Conservation (phyloP, 139 green algal species). For the Desmodesmus armatus region DNA sequence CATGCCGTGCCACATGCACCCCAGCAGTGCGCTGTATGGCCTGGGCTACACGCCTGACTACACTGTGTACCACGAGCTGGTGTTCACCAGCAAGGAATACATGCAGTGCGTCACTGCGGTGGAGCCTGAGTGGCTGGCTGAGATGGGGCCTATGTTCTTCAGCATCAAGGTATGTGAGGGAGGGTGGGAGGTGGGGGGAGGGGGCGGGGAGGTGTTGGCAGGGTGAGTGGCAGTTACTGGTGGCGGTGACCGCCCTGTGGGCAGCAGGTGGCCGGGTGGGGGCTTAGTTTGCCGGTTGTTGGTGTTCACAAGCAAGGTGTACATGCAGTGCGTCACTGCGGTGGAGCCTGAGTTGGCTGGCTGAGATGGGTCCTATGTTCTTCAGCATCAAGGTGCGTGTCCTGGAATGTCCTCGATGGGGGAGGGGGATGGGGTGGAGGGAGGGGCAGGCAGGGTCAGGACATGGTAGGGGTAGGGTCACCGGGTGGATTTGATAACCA, state of each 20-base stretch:
- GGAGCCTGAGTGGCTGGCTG: conserved; percentile 97
- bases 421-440: too few species aligned
- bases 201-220: neutral
- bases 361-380: conserved; percentile 98
- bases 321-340: neutral
- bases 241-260: neutral
- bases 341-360: conserved; percentile 24
- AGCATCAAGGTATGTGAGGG: conserved; percentile 87
- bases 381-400: conserved; percentile 93
- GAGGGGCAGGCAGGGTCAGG: neutral
- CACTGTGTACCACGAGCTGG: conserved; percentile 97
- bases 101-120: conserved; percentile 98
- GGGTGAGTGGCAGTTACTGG: neutral
- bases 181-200: neutral
- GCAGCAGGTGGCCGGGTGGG: neutral
- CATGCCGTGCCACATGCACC: conserved; percentile 93
- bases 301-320: neutral
- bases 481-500: too few species aligned
- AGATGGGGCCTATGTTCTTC: conserved; percentile 99
- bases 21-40: conserved; percentile 92
- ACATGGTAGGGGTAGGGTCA: neutral
- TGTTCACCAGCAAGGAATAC: conserved; percentile 98
- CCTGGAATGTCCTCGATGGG: too few species aligned
- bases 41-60: conserved; percentile 98
- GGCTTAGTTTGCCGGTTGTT: neutral